A percentile compares a stretch with the other conserved stretches of the same genome.
Evolutionary conservation across 768 basidiomycete species (phyloP).

Genomic region (Suillus paluster): DNA sequence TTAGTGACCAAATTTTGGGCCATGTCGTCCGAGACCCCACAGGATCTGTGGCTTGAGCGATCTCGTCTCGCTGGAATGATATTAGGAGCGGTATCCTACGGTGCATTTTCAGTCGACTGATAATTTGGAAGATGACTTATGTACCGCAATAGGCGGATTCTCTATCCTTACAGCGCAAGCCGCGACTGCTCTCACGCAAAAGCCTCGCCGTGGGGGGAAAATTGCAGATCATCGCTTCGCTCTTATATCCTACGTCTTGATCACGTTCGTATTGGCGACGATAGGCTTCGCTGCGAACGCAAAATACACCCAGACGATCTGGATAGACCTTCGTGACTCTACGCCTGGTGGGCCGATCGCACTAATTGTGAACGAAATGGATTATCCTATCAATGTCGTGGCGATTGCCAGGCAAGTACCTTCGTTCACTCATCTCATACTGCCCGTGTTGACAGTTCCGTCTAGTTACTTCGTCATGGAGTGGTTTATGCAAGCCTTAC

Average conservation of each 20-base stretch:
- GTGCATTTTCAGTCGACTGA: not conserved
- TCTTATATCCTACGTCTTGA: constrained; percentile 24
- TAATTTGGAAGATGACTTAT: not conserved
- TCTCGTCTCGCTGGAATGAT: constrained; percentile 11
- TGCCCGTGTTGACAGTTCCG: not conserved
- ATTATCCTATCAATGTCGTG: constrained; percentile 27
- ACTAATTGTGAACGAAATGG: constrained; percentile 20
- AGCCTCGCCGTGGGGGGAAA: constrained; percentile 7
- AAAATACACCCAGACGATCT: constrained; percentile 37
- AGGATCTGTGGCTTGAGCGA: constrained; percentile 4
- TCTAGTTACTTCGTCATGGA: constrained; percentile 33
- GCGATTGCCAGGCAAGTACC: constrained; percentile 22
- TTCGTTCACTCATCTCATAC: not conserved
- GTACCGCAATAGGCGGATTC: constrained; percentile 22
- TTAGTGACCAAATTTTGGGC: not conserved
- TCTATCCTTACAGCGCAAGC: constrained; percentile 24
- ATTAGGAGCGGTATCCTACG: constrained; percentile 12
- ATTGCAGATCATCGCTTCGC: constrained; percentile 2
- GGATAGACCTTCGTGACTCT: constrained; percentile 34
- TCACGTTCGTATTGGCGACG: constrained; percentile 33
- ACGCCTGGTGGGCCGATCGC: constrained; percentile 15
- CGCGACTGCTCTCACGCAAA: constrained; percentile 10
- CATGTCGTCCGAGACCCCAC: not conserved
- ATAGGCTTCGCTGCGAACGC: constrained; percentile 32
- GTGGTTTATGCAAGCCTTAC: constrained; percentile 32